These are phyloP conservation scores for Saccharata proteae DNA, from an alignment of 2,329 filamentous ascomycete species.

Conservation along the genomic window DNA sequence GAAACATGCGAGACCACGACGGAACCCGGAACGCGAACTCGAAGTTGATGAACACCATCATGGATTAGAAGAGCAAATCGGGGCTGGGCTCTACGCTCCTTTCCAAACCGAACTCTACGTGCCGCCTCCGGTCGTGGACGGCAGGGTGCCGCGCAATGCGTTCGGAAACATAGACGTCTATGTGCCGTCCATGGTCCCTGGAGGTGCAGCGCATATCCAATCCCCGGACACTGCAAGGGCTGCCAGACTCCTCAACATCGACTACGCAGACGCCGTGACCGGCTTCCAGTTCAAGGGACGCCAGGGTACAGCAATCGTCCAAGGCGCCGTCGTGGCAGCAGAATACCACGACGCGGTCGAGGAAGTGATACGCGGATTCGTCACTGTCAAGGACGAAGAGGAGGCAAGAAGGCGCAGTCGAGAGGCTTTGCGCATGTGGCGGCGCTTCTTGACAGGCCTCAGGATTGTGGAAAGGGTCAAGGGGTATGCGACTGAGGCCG, in stretches of 20 bases:
- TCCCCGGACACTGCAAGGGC: conserved; percentile 54
- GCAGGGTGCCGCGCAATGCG: conserved; percentile 51
- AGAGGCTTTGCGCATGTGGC: conserved; percentile 44
- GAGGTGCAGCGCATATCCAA: conserved; percentile 45
- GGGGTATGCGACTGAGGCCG: conserved; percentile 29
- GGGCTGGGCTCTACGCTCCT: conserved; percentile 44
- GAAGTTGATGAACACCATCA: conserved; percentile 19
- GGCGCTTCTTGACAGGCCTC: conserved; percentile 48
- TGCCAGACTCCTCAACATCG: conserved; percentile 62
- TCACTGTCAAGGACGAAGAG: conserved; percentile 51
- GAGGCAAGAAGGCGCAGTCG: conserved; percentile 43
- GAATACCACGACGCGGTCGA: conserved; percentile 62
- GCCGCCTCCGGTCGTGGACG: conserved; percentile 63
- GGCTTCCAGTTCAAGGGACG: conserved; percentile 82
- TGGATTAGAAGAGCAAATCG: conserved; percentile 29
- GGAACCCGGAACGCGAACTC: conserved; percentile 14
- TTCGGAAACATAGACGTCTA: conserved; percentile 55
- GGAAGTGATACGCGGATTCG: conserved; percentile 55
- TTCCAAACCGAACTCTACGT: conserved; percentile 59
- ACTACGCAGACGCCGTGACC: conserved; percentile 80
- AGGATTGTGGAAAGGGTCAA: conserved; percentile 63
- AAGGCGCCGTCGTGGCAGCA: conserved; percentile 62
- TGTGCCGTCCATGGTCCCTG: conserved; percentile 50
- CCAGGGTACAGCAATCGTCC: conserved; percentile 71
- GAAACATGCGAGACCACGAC: conserved; percentile 46